These are phyloP conservation scores for Ceratocystis smalleyi DNA, from an alignment of 2,329 filamentous ascomycete genomes.

Conservation along the genomic window DNA sequence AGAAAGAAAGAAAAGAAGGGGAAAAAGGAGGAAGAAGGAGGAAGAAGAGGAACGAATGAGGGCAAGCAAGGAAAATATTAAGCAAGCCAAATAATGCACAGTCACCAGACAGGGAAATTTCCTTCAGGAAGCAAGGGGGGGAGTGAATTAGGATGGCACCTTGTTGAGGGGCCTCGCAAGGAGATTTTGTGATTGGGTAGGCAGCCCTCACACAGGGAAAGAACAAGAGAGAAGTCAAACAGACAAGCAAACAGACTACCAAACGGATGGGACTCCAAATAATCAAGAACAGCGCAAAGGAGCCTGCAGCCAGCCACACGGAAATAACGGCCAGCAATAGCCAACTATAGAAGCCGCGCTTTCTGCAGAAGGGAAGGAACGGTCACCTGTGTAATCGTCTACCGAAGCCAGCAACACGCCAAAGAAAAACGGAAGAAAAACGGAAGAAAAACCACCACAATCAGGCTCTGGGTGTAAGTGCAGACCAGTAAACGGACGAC, in stretches of 20 bases:
- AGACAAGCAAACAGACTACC: neutral
- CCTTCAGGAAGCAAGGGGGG: conserved; percentile 1
- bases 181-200: conserved; percentile 10
- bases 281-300: neutral
- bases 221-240: conserved; percentile 5
- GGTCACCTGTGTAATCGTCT: too few relatives aligned
- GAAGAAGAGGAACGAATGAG: conserved; percentile 16
- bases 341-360: too few relatives aligned
- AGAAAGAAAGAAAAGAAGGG: conserved; percentile 14
- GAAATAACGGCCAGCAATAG: too few relatives aligned
- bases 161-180: conserved; percentile 11
- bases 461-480: too few relatives aligned
- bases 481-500: too few relatives aligned
- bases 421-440: too few relatives aligned
- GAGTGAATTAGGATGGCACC: conserved; percentile 4
- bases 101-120: conserved; percentile 6
- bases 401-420: too few relatives aligned
- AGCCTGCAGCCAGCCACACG: neutral
- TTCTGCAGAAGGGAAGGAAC: too few relatives aligned
- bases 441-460: too few relatives aligned
- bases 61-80: conserved; percentile 16
- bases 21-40: conserved; percentile 12
- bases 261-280: neutral
- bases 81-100: conserved; percentile 12
- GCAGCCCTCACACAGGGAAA: neutral